Evolutionary conservation across 768 basidiomycete genomes (phyloP), one percentile per base, ranked within the genome.

Genomic region (Mycena crocata): DNA sequence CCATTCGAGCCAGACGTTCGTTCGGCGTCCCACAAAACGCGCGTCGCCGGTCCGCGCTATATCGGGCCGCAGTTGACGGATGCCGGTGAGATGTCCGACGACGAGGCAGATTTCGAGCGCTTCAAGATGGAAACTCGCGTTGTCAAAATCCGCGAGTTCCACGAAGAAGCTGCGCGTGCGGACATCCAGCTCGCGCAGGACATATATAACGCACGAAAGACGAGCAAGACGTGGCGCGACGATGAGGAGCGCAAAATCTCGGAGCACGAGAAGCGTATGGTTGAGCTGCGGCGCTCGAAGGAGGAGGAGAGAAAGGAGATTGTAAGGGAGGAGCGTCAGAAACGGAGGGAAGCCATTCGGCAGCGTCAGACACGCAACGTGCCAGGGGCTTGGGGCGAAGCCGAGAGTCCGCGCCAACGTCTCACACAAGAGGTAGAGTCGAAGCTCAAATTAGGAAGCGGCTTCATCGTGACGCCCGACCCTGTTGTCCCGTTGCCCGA

Each of bases 121-220:
- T 84, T 80, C 73, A 85, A 86, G 64, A 81, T 84, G 75, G 74
- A 81, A 24, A 79, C 80, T 3, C 83, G 86, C 57, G 76, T 85
- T 64, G 54, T 77, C 40, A 84, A 87, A 77, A 82, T 87, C 66
- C 78, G 82, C 61, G 77, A 88, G 74, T 84, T 89, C 81, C 79
- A 86, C 76, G 79, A 77, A 64, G 77, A 77, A 35, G 85, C 85
- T 19, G 84, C 82, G 10, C 72, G 77, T 13, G 78, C 80, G 9
- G 85, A 85, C 62, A 80, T 83, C 49, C 73, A 80, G 55, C 77
- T 85, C 24, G 80, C 80, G 24, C 67, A 63, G 35, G 67, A 76
- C 39, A 80, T 86, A 19, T 80, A 78, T 44, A 76, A 78, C 50
- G 77, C 77, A 9, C 74, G 80, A 17, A 74, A 75, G 74, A 74